phyloP scores from a whole-genome alignment of 495 filamentous ascomycete genomes.

The Penicillium crystallinum region DNA sequence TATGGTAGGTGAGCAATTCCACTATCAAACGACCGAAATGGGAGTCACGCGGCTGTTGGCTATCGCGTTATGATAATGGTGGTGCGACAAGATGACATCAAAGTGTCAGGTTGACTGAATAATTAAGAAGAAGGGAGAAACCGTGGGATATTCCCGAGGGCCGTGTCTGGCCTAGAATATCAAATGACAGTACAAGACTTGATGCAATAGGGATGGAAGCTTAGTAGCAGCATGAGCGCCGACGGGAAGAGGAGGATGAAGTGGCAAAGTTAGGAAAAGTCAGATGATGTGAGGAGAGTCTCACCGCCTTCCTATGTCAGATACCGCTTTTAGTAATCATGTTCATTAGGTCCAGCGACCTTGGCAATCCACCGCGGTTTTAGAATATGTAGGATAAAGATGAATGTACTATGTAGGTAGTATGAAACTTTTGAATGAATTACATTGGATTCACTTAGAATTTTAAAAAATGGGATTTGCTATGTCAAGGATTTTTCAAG shows the following conservation, averaged over 20 bases:
- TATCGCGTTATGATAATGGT: neutral
- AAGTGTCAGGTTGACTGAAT: neutral
- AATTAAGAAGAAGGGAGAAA: neutral
- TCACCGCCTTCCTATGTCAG: neutral
- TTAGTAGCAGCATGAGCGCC: neutral
- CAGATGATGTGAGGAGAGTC: neutral
- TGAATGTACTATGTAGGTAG: too few relatives aligned
- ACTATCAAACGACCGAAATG: neutral
- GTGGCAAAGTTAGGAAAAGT: conserved; percentile 7
- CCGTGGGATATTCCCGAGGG: neutral
- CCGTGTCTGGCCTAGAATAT: neutral
- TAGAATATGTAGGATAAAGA: too few relatives aligned
- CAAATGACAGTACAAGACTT: neutral
- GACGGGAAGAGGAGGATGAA: conserved; percentile 3
- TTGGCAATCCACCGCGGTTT: too few relatives aligned
- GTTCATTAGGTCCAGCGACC: too few relatives aligned
- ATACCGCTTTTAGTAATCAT: neutral
- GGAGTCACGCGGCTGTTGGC: neutral
- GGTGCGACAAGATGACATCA: neutral
- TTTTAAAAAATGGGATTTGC: too few relatives aligned
- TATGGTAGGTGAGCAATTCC: neutral
- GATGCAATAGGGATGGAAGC: neutral
- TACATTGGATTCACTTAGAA: too few relatives aligned
- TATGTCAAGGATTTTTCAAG: too few relatives aligned
- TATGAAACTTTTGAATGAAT: too few relatives aligned